Conservation (phyloP, 257 asterid species). For the Solanum infundibuliforme region DNA sequence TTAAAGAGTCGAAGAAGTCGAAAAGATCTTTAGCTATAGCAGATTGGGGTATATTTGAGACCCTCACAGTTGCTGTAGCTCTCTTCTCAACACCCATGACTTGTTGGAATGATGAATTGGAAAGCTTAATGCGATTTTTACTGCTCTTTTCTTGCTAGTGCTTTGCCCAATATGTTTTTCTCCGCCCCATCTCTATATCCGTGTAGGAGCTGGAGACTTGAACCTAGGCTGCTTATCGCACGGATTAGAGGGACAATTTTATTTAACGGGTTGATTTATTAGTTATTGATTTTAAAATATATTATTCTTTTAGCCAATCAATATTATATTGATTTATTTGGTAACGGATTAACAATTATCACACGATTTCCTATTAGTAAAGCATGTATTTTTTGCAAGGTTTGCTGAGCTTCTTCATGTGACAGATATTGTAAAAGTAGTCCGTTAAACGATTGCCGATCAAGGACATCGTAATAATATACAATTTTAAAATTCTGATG, state of each 20-base stretch:
- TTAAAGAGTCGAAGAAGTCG: conserved; percentile 36
- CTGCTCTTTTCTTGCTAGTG: background rate
- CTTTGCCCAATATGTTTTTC: background rate
- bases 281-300: too few species aligned
- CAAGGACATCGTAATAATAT: rapidly evolving
- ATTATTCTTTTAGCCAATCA: background rate
- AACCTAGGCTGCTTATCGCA: background rate
- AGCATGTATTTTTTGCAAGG: background rate
- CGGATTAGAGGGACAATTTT: background rate
- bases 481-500: too few species aligned
- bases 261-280: background rate
- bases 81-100: conserved; percentile 23
- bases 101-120: background rate
- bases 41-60: conserved; percentile 43
- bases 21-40: conserved; percentile 45
- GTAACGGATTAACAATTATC: too few species aligned
- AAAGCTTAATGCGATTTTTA: background rate
- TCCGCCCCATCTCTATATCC: background rate
- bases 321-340: too few species aligned
- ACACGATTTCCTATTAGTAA: background rate
- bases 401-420: background rate
- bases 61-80: conserved; percentile 44
- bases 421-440: rapidly evolving
- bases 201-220: background rate
- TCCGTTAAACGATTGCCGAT: background rate